phyloP scores from a whole-genome alignment of 306 rosid species.

The Rosa persica region DNA sequence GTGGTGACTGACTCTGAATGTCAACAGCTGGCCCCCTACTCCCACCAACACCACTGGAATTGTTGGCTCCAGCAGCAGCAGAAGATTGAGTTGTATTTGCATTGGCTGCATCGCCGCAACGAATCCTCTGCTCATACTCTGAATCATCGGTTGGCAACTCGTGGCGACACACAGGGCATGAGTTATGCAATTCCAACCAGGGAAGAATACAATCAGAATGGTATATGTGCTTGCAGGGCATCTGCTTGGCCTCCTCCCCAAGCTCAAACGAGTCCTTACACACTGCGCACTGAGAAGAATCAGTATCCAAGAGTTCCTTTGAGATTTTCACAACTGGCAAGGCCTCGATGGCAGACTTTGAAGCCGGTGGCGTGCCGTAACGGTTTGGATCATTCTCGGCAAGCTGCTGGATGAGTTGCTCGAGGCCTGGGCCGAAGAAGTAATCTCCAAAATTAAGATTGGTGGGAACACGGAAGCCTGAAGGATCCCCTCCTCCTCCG shows the following conservation, averaged over 20 bases:
- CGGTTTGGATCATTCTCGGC: constrained; percentile 95
- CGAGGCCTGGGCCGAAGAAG: constrained; percentile 91
- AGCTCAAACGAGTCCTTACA: constrained; percentile 81
- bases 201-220: constrained; percentile 80
- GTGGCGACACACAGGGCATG: constrained; percentile 91
- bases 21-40: constrained; percentile 28
- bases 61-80: constrained; percentile 19
- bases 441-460: constrained; percentile 79
- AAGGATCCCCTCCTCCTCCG: constrained; percentile 39
- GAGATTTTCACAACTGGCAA: constrained; percentile 57
- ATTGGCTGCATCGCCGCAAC: constrained; percentile 27
- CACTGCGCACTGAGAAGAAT: constrained; percentile 86
- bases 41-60: neutral
- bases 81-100: constrained; percentile 32
- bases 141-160: constrained; percentile 90
- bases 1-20: constrained; percentile 32
- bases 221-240: constrained; percentile 90
- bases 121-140: constrained; percentile 68
- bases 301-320: constrained; percentile 59
- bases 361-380: constrained; percentile 85
- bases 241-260: constrained; percentile 65
- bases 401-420: constrained; percentile 90
- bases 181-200: constrained; percentile 85
- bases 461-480: constrained; percentile 43
- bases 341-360: constrained; percentile 57